Base-by-base conservation (phyloP, 176 grass and related monocot species). In the Ensete ventricosum region DNA sequence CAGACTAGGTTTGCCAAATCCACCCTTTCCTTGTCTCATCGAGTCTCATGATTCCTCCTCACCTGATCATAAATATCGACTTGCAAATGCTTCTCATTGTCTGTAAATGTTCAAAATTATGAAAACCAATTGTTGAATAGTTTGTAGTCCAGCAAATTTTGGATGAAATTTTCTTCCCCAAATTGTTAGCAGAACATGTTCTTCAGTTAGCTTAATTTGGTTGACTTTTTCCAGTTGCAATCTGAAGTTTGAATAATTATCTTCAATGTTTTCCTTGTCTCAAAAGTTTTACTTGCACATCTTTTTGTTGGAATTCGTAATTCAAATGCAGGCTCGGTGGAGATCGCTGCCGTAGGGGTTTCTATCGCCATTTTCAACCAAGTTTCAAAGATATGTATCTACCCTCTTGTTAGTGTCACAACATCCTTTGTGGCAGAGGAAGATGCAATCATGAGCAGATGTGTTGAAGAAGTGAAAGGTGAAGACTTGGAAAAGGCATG, bases 341-440 rank as follows among this genome's bases (percentile, higher is more conserved):
- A 99, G 69, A 88, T 93, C 58, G 90, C 88, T 25, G 95, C 90
- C 50, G 95, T 99, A 26, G 95, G 95, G 66, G 95, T 99, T 55
- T 89, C 95, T 25, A 90, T 99, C 72, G 90, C 95, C 54, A 91
- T 99, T 82, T 99, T 99, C 82, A 99, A 99, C 75, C 95, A 99
- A 75, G 82, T 94, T 17, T 91, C 95, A 1, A 99, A 99, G 87
- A 79, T 99, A 73, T 99, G 88, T 1, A 99, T 99, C 69, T 99
- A 94, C 73, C 95, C 95, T 55, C 90, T 99, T 63, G 90, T 99
- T 17, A 99, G 95, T 51, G 95, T 99, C 3, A 89, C 95, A 7
- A 99, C 95, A 69, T 99, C 95, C 43, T 99, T 99, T 74, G 95
- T 99, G 0, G 95, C 95, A 12, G 95, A 99, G 87, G 95, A 99